Conservation (phyloP, 768 basidiomycete genomes). For the Mycena kentingensis region DNA sequence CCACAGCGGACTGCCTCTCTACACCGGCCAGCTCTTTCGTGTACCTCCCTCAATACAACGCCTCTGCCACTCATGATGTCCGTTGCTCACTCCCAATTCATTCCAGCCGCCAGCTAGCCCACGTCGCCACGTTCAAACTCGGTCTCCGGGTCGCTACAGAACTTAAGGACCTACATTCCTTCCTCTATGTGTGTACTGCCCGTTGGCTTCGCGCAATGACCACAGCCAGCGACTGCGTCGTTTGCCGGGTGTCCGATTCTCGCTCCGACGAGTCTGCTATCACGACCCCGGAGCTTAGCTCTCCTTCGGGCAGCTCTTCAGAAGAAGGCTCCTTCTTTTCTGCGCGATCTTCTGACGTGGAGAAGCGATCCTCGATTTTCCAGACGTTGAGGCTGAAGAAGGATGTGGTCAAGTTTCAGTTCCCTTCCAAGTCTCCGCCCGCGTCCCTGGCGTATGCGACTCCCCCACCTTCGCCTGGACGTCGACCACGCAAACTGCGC, state of each 20-base stretch:
- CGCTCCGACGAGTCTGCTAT: not conserved
- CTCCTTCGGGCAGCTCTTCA: constrained; percentile 11
- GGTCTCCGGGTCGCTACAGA: no score
- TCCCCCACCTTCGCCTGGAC: not conserved
- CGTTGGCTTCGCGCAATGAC: not conserved
- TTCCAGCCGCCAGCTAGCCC: no score
- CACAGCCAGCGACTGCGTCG: constrained; percentile 8
- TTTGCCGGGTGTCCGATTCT: not conserved
- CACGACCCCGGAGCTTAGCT: constrained; percentile 11
- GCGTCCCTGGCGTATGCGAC: no score
- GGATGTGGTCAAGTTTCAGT: constrained; percentile 2
- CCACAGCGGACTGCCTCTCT: no score
- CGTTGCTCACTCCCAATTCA: no score
- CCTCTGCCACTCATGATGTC: no score
- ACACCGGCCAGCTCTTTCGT: no score
- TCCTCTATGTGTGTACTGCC: not conserved
- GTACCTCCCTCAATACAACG: no score
- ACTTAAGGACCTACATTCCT: no score
- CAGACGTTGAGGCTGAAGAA: not conserved
- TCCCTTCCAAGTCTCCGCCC: constrained; percentile 4
- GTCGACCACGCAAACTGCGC: constrained; percentile 12
- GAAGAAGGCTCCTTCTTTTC: constrained; percentile 11
- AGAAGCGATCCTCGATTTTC: not conserved
- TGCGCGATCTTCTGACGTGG: constrained; percentile 2
- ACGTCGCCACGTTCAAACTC: no score